Base-by-base conservation (phyloP, 2,329 filamentous ascomycete genomes). In the Aureobasidium sp. region DNA sequence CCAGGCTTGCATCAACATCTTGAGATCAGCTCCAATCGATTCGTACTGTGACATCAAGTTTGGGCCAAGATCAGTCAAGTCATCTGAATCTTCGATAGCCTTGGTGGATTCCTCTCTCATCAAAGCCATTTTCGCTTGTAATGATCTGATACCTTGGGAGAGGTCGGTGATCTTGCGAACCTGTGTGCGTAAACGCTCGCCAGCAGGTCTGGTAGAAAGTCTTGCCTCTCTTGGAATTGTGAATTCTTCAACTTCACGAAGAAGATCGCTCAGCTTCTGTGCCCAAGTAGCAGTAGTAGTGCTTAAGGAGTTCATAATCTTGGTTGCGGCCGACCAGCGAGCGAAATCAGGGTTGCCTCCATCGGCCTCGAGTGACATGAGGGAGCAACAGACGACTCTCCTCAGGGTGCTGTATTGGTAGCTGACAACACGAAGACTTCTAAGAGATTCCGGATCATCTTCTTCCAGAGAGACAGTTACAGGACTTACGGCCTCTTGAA, bases 91-190 rank as follows among this genome's bases (percentile, higher is more conserved):
- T 68, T 96, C 89, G 32, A 96, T 76, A 47, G 85, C 85, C 63
- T 84, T 84, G 70, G 90, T 90, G 0, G 91, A 95, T 73, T 97
- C 91, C 73, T 99, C 94, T 54, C 91, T 86, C 60, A 97, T 77
- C 8, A 99, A 81, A 63, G 95, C 91, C 78, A 99, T 85, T 74
- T 97, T 99, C 39, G 94, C 94, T 74, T 97, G 93, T 53, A 99
- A 81, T 11, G 90, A 90, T 32, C 92, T 87, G 64, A 97, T 96
- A 16, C 91, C 92, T 61, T 91, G 90, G 0, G 91, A 96, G 37
- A 99, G 81, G 1, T 89, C 89, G 69, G 90, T 91, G 45, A 99
- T 84, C 71, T 96, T 93, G 63, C 91, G 87, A 62, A 97, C 83
- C 72, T 96, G 93, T 60, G 88, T 87, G 61, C 92, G 88, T 79